A percentile compares a stretch with the other conserved stretches of the same genome.
Evolutionary conservation across 148 eudicot genomes (phyloP).

Genomic region (Chenopodium berlandieri): DNA sequence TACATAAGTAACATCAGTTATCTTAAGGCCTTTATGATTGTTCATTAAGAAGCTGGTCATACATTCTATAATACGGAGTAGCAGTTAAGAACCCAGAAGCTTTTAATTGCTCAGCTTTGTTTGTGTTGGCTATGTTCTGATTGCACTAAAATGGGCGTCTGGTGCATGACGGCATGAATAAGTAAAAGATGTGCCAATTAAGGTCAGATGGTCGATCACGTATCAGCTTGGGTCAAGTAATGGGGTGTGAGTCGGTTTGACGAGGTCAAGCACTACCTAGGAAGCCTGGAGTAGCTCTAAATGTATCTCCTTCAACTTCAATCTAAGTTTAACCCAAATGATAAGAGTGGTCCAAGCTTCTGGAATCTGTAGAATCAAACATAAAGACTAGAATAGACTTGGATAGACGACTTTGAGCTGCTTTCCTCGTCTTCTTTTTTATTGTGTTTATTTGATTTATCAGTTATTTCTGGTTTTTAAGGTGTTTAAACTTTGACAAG

Average conservation of each 20-base stretch:
- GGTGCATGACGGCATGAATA: too few species aligned
- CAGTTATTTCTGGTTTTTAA: too few species aligned
- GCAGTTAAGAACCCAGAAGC: background rate
- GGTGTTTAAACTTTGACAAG: background rate
- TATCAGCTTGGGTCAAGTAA: background rate
- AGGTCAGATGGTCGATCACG: too few species aligned
- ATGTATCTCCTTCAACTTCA: background rate
- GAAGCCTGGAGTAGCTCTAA: too few species aligned
- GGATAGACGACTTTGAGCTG: background rate
- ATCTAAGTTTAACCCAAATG: background rate
- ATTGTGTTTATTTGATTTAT: too few species aligned
- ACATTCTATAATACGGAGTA: too few species aligned
- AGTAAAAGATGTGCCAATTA: too few species aligned
- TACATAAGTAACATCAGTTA: too few species aligned
- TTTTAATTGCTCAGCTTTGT: background rate
- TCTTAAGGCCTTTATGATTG: background rate
- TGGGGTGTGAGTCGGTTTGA: background rate
- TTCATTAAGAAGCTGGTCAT: too few species aligned
- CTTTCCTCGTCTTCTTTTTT: background rate
- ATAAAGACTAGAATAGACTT: background rate
- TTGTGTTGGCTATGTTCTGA: background rate
- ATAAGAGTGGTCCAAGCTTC: background rate
- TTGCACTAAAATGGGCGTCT: background rate
- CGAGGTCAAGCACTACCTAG: background rate
- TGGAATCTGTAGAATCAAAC: background rate